Evolutionary conservation across 1,284 basidiomycete genomes (phyloP), one percentile per base, ranked within the genome.

Genomic region (Entoloma clypeatum): DNA sequence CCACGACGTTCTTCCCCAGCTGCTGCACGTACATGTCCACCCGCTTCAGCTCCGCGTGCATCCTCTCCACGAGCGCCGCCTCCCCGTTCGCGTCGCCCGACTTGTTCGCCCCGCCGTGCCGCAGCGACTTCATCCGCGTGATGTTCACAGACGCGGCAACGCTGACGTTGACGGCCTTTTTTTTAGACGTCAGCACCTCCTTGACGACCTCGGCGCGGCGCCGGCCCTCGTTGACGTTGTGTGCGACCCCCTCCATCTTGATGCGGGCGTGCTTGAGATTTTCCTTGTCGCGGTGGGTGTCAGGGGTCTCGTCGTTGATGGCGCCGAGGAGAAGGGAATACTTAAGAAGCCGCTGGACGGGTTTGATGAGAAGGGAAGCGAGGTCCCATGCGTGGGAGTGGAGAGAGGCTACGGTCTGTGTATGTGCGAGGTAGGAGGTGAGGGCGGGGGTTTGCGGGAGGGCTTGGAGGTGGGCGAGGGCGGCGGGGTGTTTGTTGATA

Each of bases 351-450:
- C 91, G 79, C 56, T 94, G 92, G 5, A 95, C 86, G 22, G 92
- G 92, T 62, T 93, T 89, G 62, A 92, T 96, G 45, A 96, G 80
- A 46, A 96, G 76, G 1, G 92, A 95, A 5, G 87, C 76, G 31
- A 97, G 77, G 61, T 97, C 93, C 94, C 93, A 97, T 1, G 92
- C 90, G 55, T 92, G 87, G 0, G 92, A 88, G 32, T 84, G 74
- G 4, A 77, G 72, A 14, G 84, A 78, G 10, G 89, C 82, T 27
- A 82, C 69, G 3, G 67, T 67, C 58, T 81, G 81, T 18, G 85
- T 86, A 17, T 82, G 79, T 10, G 75, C 61, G 23, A 92, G 71
- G 61, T 90, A 88, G 1, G 73, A 64, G 3, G 69, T 65, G n/a
- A 86, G 67, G 3, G 79, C 73, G 7, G 77, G 74, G 1, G 78